Conservation (phyloP, 805 yeast species). For the Spathaspora arborariae region DNA sequence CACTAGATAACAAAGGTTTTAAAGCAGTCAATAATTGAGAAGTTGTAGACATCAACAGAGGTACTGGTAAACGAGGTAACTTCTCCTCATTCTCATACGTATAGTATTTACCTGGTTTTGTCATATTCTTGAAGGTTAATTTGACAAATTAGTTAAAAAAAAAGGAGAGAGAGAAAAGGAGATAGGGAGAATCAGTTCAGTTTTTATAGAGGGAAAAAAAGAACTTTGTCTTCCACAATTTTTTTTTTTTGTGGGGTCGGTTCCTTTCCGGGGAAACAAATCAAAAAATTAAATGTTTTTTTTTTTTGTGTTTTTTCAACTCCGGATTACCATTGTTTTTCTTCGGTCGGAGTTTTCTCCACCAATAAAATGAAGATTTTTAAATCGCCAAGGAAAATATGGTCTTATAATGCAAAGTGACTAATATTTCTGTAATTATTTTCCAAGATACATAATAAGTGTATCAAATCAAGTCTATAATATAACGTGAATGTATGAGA, state of each 20-base stretch:
- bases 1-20: conserved; percentile 54
- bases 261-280: not conserved
- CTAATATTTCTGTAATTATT: too few relatives aligned
- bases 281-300: not conserved
- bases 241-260: not conserved
- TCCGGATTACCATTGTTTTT: not conserved
- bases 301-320: not conserved
- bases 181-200: too few relatives aligned
- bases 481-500: too few relatives aligned
- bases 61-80: conserved; percentile 63
- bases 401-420: too few relatives aligned
- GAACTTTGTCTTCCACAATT: too few relatives aligned
- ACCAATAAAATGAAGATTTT: too few relatives aligned
- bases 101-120: not conserved
- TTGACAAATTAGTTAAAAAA: too few relatives aligned
- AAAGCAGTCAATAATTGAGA: conserved; percentile 52
- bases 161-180: too few relatives aligned
- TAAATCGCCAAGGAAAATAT: too few relatives aligned
- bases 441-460: too few relatives aligned
- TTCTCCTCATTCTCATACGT: conserved; percentile 40
- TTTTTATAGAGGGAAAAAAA: too few relatives aligned
- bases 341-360: not conserved
- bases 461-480: too few relatives aligned
- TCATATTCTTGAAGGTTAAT: not conserved
- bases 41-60: conserved; percentile 48